Conservation (phyloP, 2,329 filamentous ascomycete species). For the Sporothrix mexicana region DNA sequence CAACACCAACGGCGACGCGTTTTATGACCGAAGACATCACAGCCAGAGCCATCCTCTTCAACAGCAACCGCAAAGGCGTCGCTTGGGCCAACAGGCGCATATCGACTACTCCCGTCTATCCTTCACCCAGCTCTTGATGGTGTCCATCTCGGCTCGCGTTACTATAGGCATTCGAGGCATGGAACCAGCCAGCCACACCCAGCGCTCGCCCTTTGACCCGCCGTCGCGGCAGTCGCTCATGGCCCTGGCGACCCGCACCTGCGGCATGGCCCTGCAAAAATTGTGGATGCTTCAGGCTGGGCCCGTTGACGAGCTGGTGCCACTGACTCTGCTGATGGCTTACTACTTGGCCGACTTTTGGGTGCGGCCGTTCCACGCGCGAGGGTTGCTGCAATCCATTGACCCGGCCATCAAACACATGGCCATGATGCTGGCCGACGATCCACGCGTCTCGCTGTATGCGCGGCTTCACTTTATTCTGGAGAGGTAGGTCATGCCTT, state of each 20-base stretch:
- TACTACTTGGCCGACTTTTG: conserved; percentile 24
- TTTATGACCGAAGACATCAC: neutral
- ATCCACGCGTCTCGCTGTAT: conserved; percentile 10
- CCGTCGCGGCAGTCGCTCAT: conserved; percentile 2
- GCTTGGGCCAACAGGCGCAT: neutral
- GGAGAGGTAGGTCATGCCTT: neutral
- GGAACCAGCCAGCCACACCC: neutral
- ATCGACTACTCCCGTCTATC: neutral
- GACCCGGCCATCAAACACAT: conserved; percentile 14
- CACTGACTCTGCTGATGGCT: neutral
- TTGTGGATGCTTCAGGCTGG: conserved; percentile 12
- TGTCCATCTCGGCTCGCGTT: neutral
- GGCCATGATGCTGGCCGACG: conserved; percentile 9
- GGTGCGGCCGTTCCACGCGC: conserved; percentile 13
- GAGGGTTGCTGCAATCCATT: conserved; percentile 9
- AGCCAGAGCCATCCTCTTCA: neutral
- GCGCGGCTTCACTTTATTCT: neutral
- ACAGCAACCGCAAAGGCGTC: neutral
- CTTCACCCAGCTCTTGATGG: conserved; percentile 1
- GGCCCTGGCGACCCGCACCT: conserved; percentile 1
- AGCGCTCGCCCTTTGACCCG: conserved; percentile 19
- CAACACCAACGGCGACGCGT: neutral
- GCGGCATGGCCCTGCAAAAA: conserved; percentile 13
- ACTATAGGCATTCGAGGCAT: neutral
- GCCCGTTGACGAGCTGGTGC: neutral